Base-by-base conservation (phyloP, 2,329 filamentous ascomycete genomes). In the Aspergillus novoparasiticus region DNA sequence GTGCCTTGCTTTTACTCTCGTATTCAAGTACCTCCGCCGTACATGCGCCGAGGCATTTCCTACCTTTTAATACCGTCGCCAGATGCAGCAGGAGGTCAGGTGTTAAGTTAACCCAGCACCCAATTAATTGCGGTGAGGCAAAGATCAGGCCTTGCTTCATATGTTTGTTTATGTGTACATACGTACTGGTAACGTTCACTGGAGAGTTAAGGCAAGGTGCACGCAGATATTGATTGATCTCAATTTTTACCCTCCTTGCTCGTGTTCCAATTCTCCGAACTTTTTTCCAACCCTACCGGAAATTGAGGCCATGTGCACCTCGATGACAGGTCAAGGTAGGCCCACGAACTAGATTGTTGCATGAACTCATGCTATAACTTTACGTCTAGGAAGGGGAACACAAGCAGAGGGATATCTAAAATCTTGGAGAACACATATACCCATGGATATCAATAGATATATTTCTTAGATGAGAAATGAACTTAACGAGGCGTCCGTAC, bases 1-100 rank as follows among this genome's bases (percentile, higher is more conserved):
- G 11, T 45, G 21, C 43, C 46, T 50, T 50, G 26, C 46, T 50
- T 30, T 50, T 48, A 26, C 39, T 23, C n/a, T 46, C 21, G 45
- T 26, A 46, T 46, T 21, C 1, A 46, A 23, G n/a, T 14, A 23
- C 43, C 5, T 46, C 43, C 10, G 28, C 45, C 21, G 45, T 48
- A 28, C 23, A 14, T 48, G 14, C 45, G 3, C 43, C 43, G 10
- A 46, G 43, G 34, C 34, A 36, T 46, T 46, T 41, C 39, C 39
- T 19, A 19, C 19, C 19, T 19, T 41, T 41, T 41, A 41, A 41
- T 41, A 41, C 39, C 39, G 28, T 41, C 45, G 30, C 57, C 43
- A 26, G 43, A 61, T 57, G 59, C 32, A 61, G 59, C 16, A 61
- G 45, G 45, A 34, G 59, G 59, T 61, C 59, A 57, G 45, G 59